Percentiles rank a stretch among this genome's conserved stretches.
Conservation (phyloP, 371 early-diverging fungal genomes). For the Mucor circinelloides region DNA sequence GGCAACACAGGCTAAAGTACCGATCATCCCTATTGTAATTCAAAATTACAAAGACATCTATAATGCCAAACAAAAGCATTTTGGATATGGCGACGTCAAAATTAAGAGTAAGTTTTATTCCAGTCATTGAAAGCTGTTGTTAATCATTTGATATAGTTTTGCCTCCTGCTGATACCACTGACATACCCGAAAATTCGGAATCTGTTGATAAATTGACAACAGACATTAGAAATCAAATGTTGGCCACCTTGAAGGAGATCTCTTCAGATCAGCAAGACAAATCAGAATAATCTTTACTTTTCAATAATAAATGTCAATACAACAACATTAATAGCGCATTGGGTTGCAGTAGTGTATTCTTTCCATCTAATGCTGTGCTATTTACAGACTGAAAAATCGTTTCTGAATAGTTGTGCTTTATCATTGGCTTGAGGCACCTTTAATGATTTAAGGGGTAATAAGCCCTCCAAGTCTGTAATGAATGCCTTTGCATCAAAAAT, state of each 20-base stretch:
- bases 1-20: slow-evolving; percentile 84
- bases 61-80: slow-evolving; percentile 59
- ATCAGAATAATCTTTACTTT: neutral
- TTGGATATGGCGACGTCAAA: slow-evolving; percentile 70
- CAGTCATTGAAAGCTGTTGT: neutral
- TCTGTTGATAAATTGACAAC: slow-evolving; percentile 71
- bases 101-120: slow-evolving; percentile 60
- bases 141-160: slow-evolving; percentile 53
- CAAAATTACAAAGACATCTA: slow-evolving; percentile 80
- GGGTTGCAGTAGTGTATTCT: too few relatives aligned
- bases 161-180: slow-evolving; percentile 74
- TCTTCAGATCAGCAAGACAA: slow-evolving; percentile 24
- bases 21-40: slow-evolving; percentile 88
- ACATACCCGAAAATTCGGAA: slow-evolving; percentile 63
- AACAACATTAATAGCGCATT: too few relatives aligned
- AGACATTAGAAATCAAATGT: slow-evolving; percentile 72
- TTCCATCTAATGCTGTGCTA: too few relatives aligned
- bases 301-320: neutral
- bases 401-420: too few relatives aligned
- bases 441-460: too few relatives aligned
- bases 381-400: too few relatives aligned
- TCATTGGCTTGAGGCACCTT: too few relatives aligned
- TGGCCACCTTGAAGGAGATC: slow-evolving; percentile 68
- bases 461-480: too few relatives aligned
- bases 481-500: too few relatives aligned